phyloP scores from a whole-genome alignment of 306 rosid genomes.

The Trifolium fragiferum region DNA sequence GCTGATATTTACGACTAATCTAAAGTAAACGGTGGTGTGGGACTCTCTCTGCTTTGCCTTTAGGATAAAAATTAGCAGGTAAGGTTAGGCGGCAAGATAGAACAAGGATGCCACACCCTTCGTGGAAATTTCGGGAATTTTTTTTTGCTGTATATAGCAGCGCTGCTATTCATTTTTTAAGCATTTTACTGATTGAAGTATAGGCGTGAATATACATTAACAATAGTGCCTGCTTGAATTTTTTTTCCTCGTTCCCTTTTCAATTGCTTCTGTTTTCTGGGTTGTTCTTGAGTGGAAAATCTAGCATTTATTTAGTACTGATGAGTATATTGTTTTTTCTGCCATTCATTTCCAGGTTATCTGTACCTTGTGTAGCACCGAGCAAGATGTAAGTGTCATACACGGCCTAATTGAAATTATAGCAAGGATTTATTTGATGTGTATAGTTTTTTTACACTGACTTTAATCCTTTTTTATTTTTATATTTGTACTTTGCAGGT shows the following conservation, averaged over 20 bases:
- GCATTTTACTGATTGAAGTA: background rate
- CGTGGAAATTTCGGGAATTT: too few relatives aligned
- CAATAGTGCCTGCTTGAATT: background rate
- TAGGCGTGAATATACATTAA: background rate
- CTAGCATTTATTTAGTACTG: slow-evolving; percentile 14
- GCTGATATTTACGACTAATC: too few relatives aligned
- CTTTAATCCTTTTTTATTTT: background rate
- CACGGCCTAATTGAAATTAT: background rate
- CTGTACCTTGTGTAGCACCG: slow-evolving; percentile 75
- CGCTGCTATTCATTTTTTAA: too few relatives aligned
- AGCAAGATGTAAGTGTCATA: slow-evolving; percentile 68
- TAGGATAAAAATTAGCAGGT: too few relatives aligned
- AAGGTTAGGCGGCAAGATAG: too few relatives aligned
- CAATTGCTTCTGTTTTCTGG: background rate
- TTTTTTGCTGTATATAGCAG: too few relatives aligned
- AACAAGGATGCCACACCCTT: too few relatives aligned
- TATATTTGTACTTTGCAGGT: slow-evolving; percentile 50
- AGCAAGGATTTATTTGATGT: background rate
- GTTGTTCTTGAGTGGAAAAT: background rate
- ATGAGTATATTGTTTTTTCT: slow-evolving; percentile 20
- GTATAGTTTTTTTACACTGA: background rate
- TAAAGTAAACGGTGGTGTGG: too few relatives aligned
- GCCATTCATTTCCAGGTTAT: slow-evolving; percentile 58
- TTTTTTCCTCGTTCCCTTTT: background rate
- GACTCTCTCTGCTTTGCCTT: too few relatives aligned